These are phyloP conservation scores for Trichoderma sp. DNA, from an alignment of 2,329 filamentous ascomycete species.

Conservation along the genomic window DNA sequence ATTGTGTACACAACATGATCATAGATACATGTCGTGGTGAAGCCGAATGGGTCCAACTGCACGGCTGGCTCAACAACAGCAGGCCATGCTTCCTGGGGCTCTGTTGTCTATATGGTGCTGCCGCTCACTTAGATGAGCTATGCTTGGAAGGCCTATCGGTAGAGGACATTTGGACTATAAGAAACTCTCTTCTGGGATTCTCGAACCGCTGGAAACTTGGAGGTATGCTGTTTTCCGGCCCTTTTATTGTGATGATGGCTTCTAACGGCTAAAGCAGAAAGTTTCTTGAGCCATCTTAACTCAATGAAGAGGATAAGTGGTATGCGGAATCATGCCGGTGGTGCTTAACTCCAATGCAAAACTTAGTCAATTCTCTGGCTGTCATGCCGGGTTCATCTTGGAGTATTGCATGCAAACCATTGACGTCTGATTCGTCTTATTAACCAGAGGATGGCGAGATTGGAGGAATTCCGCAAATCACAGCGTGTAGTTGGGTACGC, in stretches of 20 bases:
- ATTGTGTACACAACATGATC: conserved; percentile 2
- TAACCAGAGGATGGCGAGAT: background rate
- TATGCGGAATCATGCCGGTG: background rate
- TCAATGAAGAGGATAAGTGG: background rate
- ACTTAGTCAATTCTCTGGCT: too few species aligned
- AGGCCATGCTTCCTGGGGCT: conserved; percentile 2
- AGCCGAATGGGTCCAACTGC: background rate
- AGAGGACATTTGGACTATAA: background rate
- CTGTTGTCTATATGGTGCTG: conserved; percentile 4
- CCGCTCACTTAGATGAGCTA: background rate
- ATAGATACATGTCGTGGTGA: conserved; percentile 4
- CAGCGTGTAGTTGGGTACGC: background rate
- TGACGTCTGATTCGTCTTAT: background rate
- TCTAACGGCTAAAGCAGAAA: background rate
- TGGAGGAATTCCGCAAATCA: background rate
- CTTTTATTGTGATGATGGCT: background rate
- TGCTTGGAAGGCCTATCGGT: background rate
- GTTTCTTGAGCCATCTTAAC: background rate
- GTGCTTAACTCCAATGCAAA: background rate
- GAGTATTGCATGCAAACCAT: background rate
- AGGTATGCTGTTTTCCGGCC: background rate
- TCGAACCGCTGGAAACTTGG: background rate
- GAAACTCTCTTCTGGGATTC: background rate
- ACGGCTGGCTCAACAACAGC: conserved; percentile 1
- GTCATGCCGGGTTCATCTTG: too few species aligned